A percentile compares a stretch with the other conserved stretches of the same genome.
Conservation (phyloP, 306 rosid genomes). For the Morella rubra region DNA sequence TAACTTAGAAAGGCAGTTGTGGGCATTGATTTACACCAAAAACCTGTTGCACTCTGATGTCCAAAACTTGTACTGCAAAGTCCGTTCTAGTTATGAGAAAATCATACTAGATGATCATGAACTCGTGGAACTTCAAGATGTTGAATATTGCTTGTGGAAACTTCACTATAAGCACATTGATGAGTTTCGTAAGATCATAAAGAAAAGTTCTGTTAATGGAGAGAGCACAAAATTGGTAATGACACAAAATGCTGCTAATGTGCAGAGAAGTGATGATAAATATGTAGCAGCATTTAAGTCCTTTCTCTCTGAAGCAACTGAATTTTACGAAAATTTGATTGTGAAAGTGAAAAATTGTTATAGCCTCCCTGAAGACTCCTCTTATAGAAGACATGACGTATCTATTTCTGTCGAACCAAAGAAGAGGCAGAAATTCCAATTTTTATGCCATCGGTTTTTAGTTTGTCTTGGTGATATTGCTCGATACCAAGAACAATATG, state of each 20-base stretch:
- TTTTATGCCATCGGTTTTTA: conserved; percentile 88
- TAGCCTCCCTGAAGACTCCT: conserved; percentile 56
- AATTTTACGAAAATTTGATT: conserved; percentile 71
- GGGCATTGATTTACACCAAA: conserved; percentile 70
- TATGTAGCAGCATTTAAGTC: conserved; percentile 52
- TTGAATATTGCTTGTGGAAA: conserved; percentile 95
- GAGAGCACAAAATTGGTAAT: conserved; percentile 38
- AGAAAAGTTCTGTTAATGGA: conserved; percentile 50
- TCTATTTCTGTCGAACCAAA: conserved; percentile 43
- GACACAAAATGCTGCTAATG: conserved; percentile 25
- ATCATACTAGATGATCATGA: conserved; percentile 44
- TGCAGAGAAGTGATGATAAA: conserved; percentile 30
- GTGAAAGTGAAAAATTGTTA: conserved; percentile 52
- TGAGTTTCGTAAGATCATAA: conserved; percentile 79
- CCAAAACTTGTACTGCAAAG: conserved; percentile 59
- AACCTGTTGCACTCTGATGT: conserved; percentile 64
- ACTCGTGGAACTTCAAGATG: conserved; percentile 71
- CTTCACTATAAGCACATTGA: conserved; percentile 92
- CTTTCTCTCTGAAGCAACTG: conserved; percentile 73
- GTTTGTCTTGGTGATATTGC: conserved; percentile 96
- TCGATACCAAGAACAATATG: conserved; percentile 78
- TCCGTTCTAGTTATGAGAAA: conserved; percentile 67
- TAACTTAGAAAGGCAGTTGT: conserved; percentile 61
- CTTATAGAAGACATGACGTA: conserved; percentile 35
- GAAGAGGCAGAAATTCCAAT: conserved; percentile 57